Percentiles rank a stretch among this genome's conserved stretches.
phyloP scores from a whole-genome alignment of 2,329 filamentous ascomycete species.

The Colletotrichum aenigma region DNA sequence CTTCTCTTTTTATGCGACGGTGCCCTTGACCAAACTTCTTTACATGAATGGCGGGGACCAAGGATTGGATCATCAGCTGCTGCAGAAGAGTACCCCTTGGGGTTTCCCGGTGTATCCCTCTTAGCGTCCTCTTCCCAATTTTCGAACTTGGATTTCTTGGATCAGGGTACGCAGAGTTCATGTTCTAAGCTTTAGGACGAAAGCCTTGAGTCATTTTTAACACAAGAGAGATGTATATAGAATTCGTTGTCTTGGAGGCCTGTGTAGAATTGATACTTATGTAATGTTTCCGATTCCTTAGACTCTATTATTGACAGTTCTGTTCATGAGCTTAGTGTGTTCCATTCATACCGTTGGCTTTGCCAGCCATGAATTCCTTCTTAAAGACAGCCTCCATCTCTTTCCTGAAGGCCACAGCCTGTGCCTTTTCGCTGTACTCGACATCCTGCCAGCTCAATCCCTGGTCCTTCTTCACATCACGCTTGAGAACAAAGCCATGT shows the following conservation, averaged over 20 bases:
- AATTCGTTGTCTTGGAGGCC: rapidly evolving
- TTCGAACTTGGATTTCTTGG: rapidly evolving
- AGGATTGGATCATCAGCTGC: constrained; percentile 26
- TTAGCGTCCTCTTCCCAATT: background rate
- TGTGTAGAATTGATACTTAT: background rate
- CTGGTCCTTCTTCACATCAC: constrained; percentile 43
- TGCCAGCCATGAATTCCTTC: constrained; percentile 24
- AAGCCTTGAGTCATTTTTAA: rapidly evolving
- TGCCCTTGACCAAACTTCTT: constrained; percentile 28
- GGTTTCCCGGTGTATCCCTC: constrained; percentile 23
- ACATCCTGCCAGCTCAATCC: constrained; percentile 47
- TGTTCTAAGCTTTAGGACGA: background rate
- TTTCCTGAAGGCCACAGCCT: constrained; percentile 42
- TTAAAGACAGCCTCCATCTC: constrained; percentile 47
- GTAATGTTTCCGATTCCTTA: background rate
- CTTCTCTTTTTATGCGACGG: constrained; percentile 25
- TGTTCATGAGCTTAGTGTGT: background rate
- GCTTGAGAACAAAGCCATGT: constrained; percentile 44
- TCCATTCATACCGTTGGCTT: background rate
- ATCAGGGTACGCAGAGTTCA: rapidly evolving
- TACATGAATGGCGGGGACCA: constrained; percentile 26
- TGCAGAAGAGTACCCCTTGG: constrained; percentile 23
- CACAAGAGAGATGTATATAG: rapidly evolving
- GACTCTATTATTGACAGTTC: background rate
- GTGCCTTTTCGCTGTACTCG: constrained; percentile 41